These are phyloP conservation scores for Borovskyia barvae DNA, from an alignment of 208 protist genomes.

Conservation along the genomic window DNA sequence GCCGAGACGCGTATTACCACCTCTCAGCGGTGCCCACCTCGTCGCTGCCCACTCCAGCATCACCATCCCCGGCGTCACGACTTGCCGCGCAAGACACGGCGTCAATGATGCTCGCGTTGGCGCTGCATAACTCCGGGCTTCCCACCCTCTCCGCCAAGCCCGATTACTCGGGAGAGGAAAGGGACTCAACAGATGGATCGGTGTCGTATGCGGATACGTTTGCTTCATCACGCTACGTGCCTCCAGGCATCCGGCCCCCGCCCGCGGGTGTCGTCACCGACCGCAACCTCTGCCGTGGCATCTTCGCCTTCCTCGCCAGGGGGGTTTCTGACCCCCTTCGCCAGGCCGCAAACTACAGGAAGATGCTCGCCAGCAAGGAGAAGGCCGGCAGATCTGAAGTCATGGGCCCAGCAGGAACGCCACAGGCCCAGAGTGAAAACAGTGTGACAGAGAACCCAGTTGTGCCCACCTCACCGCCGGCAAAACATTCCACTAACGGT, in stretches of 20 bases:
- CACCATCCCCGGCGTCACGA: neutral
- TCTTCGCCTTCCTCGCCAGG: conserved; percentile 58
- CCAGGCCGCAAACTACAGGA: neutral
- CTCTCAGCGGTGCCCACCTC: conserved; percentile 11
- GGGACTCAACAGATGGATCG: neutral
- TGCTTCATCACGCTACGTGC: conserved; percentile 26
- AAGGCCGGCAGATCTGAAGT: too few species aligned
- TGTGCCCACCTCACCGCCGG: too few species aligned
- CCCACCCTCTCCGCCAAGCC: conserved; percentile 1
- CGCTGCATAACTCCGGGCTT: conserved; percentile 2
- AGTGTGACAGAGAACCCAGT: neutral
- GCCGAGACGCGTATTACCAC: conserved; percentile 49
- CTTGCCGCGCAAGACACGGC: too few species aligned
- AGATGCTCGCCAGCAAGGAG: too few species aligned
- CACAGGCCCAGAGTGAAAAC: too few species aligned
- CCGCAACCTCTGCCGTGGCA: conserved; percentile 59
- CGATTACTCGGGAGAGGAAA: neutral
- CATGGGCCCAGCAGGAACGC: too few species aligned
- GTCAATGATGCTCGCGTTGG: neutral
- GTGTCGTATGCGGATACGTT: conserved; percentile 1
- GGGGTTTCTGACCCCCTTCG: conserved; percentile 2
- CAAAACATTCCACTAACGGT: neutral
- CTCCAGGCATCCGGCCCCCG: conserved; percentile 41
- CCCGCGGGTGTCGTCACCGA: conserved; percentile 74
- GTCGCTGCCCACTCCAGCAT: neutral